A percentile compares a stretch with the other conserved stretches of the same genome.
These are phyloP conservation scores for Abortiporus biennis DNA, from an alignment of 1,284 basidiomycete genomes.

Conservation along the genomic window DNA sequence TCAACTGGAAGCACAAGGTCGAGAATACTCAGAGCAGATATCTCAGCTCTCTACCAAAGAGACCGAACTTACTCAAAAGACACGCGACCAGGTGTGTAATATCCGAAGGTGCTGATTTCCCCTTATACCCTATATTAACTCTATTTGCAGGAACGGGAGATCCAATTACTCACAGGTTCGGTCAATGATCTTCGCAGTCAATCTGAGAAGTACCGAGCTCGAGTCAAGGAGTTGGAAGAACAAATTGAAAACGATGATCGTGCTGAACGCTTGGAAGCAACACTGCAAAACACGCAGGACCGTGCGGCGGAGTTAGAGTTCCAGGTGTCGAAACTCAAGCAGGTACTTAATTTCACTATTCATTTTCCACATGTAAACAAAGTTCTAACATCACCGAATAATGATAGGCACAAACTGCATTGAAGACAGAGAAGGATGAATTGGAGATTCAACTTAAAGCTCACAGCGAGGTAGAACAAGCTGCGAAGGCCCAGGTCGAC, in stretches of 20 bases:
- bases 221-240: constrained; percentile 67
- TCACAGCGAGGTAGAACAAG: constrained; percentile 28
- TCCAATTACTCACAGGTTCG: constrained; percentile 52
- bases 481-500: constrained; percentile 40
- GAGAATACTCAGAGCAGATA: constrained; percentile 25
- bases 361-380: constrained; percentile 1
- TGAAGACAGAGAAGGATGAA: constrained; percentile 56
- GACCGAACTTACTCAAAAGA: constrained; percentile 50
- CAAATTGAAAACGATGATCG: constrained; percentile 78
- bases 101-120: not conserved
- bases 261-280: constrained; percentile 62
- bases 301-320: constrained; percentile 77
- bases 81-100: constrained; percentile 57
- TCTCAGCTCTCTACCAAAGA: constrained; percentile 41
- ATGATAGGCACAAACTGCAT: constrained; percentile 46
- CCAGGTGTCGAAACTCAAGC: constrained; percentile 69
- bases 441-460: constrained; percentile 39
- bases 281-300: constrained; percentile 70
- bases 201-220: constrained; percentile 46
- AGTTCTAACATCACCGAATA: no score
- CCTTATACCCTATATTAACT: constrained; percentile 1
- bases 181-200: constrained; percentile 48
- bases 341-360: constrained; percentile 36
- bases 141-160: constrained; percentile 53
- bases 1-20: constrained; percentile 33